Base-by-base conservation (phyloP, 306 rosid species). In the Castanea crenata region DNA sequence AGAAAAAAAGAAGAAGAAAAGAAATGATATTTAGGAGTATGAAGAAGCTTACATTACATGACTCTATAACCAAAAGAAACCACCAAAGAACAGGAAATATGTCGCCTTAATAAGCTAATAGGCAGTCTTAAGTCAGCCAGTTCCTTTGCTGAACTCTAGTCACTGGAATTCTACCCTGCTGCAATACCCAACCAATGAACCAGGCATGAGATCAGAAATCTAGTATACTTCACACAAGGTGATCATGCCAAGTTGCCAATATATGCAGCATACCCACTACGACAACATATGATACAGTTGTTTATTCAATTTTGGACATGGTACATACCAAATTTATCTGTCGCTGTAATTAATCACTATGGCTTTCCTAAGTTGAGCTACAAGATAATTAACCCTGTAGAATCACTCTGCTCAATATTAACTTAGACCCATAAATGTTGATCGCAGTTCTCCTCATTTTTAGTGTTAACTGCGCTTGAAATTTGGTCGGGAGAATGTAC, bases 381-480 rank as follows among this genome's bases (percentile, higher is more conserved):
- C 86, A 13, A 91, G 88, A 75, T 87, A 91, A 21, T 81, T 84
- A 21, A 87, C 90, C 69, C 96, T 79, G 80, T 86, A 87, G 83
- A 91, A 76, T 90, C 89, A 79, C 82, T 81, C 58, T 89, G 91
- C 55, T 82, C 81, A 34, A 75, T 74, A 54, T 87, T 91, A 41
- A 89, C 86, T 82, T 91, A 84, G 73, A 91, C 34, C 96, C 93
- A 91, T 23, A 34, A 32, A 71, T 83, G 81, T 69, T 78, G 79
- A 49, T 69, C 82, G 54, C 52, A 31, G 57, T 56, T 59, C 73
- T 73, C 86, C 46, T 59, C 70, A 1, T 65, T 55, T 44, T 82
- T 85, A 20, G 63, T 71, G 52, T 74, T 31, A n/a, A 13, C 13
- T 55, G 84, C 69, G 23, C 67, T 78, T 57, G 71, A 62, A 64